Evolutionary conservation across 192 early-diverging fungal genomes (phyloP), one percentile per base, ranked within the genome.

Genomic region (Coemansia sp.): DNA sequence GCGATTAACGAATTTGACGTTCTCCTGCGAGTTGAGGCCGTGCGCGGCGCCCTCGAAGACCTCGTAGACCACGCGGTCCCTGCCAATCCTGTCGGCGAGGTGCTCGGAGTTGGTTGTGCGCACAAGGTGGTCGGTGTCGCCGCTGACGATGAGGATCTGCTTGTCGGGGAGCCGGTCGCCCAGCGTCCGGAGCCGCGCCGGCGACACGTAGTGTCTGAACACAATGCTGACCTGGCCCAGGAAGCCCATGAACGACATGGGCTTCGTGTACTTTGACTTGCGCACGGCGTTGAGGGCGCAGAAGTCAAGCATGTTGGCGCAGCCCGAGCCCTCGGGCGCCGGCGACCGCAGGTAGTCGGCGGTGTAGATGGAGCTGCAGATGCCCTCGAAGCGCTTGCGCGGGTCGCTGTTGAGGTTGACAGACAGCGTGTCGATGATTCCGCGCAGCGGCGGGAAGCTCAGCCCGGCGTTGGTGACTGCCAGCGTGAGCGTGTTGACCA

Each of bases 401-500:
- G 79, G 74, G 20, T 81, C 71, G 46, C 64, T 61, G 32, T 61
- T 69, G 53, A 81, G 73, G 51, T 81, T 76, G 25, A 74, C 71
- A 1, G 39, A 4, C 2, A 76, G 51, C 0, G 79, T 72, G 39
- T 73, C 71, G 22, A 70, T 8, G 19, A 81, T 81, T 0, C 79
- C 79, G 6, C 68, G 67, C 48, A 64, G 49, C 0, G 81, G 81
- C 22, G 81, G 81, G 5, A 75, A 0, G 20, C 61, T 67, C 19
- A 83, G 50, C 1, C 81, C 81, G 14, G 81, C 75, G 44, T 83
- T 74, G 17, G 81, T 83, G 7, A 75, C 72, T 0, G 70, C 70
- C 53, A 83, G 44, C 0, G 81, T 79, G 22, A 83, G 61, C 11
- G 81, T 78, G 6, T 64, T 64, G 50, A 95, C 79, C 20, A 83